Base-by-base conservation (phyloP, 305 asterid species). In the Plantago coronopus region DNA sequence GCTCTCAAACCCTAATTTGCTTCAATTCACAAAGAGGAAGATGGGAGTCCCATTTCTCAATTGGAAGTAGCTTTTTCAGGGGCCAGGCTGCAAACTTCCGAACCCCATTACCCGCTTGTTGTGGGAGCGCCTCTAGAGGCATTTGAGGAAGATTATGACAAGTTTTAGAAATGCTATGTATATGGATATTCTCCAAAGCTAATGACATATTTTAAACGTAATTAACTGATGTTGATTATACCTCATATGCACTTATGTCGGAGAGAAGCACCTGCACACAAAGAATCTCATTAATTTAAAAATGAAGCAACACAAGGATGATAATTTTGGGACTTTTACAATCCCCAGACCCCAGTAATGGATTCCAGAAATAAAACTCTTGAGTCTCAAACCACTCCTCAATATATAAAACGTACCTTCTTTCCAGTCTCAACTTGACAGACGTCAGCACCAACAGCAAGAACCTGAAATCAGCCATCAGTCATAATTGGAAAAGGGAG, bases 241-340 rank as follows among this genome's bases (percentile, higher is more conserved):
- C 97, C 96, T 91, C 96, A 4, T 85, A 85, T 15, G 96, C 96
- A 68, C 63, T 88, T 51, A 85, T 64, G 69, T 85, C 94, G 2
- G 97, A 91, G 85, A 91, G 85, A 65, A 91, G 79, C 76, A 91
- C 97, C 97, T 88, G 91, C 65, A 68, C 19, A 69, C 17, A 57
- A 50, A 63, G 19, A 69, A 43, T 6, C 49, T 25, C 45, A 49
- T 54, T 63, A 48, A 45, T 54, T 48, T 63, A 21, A 37, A 40
- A 38, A 48, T 57, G 21, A 54, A 17, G 21, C 55, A 54, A 17
- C n/a, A 6, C 49, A 63, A 10, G 20, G 54, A 15, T 20, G 56
- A 48, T 22, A 11, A 22, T 22, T 13, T 50, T 34, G 40, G 1
- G 9, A 8, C 17, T 2, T 6, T 13, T 21, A 22, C 56, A 19